Evolutionary conservation across 2,329 filamentous ascomycete species (phyloP), one percentile per base, ranked within the genome.

Genomic region (Fusarium sp.): DNA sequence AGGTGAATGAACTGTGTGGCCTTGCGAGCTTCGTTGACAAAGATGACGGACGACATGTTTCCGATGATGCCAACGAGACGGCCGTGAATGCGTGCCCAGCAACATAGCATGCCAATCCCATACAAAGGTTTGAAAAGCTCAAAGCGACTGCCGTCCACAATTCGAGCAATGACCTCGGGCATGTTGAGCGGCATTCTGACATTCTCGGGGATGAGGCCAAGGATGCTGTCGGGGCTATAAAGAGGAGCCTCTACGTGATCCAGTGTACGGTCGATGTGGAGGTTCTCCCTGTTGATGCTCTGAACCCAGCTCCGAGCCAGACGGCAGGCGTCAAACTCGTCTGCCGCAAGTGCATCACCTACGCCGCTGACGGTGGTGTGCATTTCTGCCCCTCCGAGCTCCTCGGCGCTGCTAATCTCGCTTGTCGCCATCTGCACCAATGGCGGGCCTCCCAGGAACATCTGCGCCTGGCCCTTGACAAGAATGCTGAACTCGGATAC

Each of bases 401-500:
- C 79, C 65, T 86, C 85, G 0, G 85, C 83, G 1, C 77, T 82
- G 22, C 84, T 81, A 0, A 82, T 70, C 60, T 86, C 85, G 3
- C 85, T 84, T 0, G 84, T 86, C 0, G 85, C 85, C 85, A 86
- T 86, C 67, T 86, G 85, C 1, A 86, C 84, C 9, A 86, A 77
- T 0, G 85, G 85, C 0, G 85, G 85, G 0, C 85, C 84, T 8
- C 81, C 85, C 1, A 86, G 78, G 59, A 86, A 86, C 0, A 83
- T 84, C 64, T 86, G 85, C 0, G 83, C 85, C 68, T 86, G 84
- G 16, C 82, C 79, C 47, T 84, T 35, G 1, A 69, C 76, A 50
- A 79, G 75, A 8, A 79, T 85, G 80, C 83, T 85, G 63, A 86
- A 85, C 66, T 79, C 77, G 2, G 84, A 77, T 25, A 77, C 45